phyloP scores from a whole-genome alignment of 768 basidiomycete genomes.

The Suillus decipiens region DNA sequence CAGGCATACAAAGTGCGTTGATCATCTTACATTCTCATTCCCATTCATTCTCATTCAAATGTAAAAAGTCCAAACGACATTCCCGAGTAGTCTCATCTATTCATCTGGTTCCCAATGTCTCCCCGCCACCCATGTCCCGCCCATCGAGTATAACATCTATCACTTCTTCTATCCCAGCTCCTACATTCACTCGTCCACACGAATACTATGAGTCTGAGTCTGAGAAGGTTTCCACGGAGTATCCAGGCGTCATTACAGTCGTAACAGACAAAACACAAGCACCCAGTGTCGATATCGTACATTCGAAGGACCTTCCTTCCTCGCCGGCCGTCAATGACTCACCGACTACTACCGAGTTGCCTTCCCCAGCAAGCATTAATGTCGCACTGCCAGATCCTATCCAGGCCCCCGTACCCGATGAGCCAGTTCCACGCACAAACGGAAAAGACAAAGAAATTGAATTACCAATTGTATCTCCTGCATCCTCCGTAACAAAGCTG shows the following conservation, averaged over 20 bases:
- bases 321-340: slow-evolving; percentile 13
- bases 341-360: slow-evolving; percentile 2
- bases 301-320: slow-evolving; percentile 12
- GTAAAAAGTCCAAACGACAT: slow-evolving; percentile 47
- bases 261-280: slow-evolving; percentile 11
- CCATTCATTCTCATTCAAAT: slow-evolving; percentile 7
- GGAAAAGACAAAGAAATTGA: slow-evolving; percentile 16
- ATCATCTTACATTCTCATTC: not conserved
- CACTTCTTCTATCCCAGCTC: slow-evolving; percentile 7
- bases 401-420: not conserved
- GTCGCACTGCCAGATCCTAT: slow-evolving; percentile 3
- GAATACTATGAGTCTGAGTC: slow-evolving; percentile 21
- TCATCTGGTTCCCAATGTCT: slow-evolving; percentile 26
- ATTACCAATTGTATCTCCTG: slow-evolving; percentile 4
- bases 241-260: slow-evolving; percentile 12
- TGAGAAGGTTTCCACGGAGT: slow-evolving; percentile 11
- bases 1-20: slow-evolving; percentile 47
- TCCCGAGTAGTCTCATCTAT: slow-evolving; percentile 39
- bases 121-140: slow-evolving; percentile 23
- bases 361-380: slow-evolving; percentile 6
- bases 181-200: slow-evolving; percentile 1
- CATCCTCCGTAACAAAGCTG: slow-evolving; percentile 14
- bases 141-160: slow-evolving; percentile 21
- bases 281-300: slow-evolving; percentile 13
- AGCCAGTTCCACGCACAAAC: slow-evolving; percentile 11